These are phyloP conservation scores for Pythium insidiosum DNA, from an alignment of 352 stramenopile species.

Conservation along the genomic window DNA sequence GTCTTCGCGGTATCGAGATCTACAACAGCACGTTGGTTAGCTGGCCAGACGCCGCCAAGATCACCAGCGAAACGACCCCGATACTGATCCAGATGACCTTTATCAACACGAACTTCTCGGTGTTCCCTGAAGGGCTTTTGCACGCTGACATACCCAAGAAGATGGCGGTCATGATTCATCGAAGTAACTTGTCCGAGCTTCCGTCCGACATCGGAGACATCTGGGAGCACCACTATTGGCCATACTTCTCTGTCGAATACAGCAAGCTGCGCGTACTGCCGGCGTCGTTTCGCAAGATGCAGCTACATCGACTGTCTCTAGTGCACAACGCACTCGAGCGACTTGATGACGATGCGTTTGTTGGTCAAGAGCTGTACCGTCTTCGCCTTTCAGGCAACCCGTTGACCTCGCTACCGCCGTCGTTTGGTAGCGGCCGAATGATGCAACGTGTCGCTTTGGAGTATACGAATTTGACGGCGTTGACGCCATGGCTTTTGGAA, in stretches of 20 bases:
- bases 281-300: not conserved
- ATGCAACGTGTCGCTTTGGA: not conserved
- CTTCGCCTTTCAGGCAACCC: constrained; percentile 3
- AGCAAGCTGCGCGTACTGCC: not conserved
- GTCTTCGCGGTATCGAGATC: no score
- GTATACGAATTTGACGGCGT: not conserved
- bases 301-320: not conserved
- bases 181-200: constrained; percentile 2
- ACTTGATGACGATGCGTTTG: not conserved
- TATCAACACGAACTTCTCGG: constrained; percentile 1
- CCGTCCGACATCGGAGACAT: not conserved
- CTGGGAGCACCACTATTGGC: not conserved
- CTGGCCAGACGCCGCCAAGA: no score
- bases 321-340: not conserved
- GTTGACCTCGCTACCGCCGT: not conserved
- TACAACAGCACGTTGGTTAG: no score
- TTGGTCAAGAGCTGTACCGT: not conserved
- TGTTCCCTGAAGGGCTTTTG: constrained; percentile 1
- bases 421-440: not conserved
- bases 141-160: not conserved
- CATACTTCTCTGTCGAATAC: constrained; percentile 2
- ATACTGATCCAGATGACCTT: not conserved
- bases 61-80: no score
- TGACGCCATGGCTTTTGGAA: not conserved
- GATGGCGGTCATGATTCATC: constrained; percentile 1